Conservation (phyloP, 179 eudicot genomes). For the Gypsophila paniculata region DNA sequence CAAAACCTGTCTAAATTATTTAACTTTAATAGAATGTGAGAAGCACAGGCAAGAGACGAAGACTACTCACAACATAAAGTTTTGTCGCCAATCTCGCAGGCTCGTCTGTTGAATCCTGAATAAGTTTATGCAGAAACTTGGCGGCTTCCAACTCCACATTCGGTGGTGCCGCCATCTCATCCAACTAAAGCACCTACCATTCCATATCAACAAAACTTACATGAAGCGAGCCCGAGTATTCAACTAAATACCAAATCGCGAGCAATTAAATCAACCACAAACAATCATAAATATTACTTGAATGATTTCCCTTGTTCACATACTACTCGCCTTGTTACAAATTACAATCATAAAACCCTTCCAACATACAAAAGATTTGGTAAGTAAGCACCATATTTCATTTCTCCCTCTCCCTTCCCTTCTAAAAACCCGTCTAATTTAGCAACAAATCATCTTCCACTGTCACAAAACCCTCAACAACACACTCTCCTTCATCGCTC, state of each 20-base stretch:
- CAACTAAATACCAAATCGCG: not conserved
- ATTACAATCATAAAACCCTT: too few species aligned
- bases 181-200: constrained; percentile 1
- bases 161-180: constrained; percentile 56
- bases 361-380: too few species aligned
- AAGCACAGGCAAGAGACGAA: not conserved
- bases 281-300: not conserved
- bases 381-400: too few species aligned
- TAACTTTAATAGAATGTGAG: not conserved
- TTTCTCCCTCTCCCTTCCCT: too few species aligned
- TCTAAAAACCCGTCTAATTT: not conserved
- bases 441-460: not conserved
- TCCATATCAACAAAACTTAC: not conserved
- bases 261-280: not conserved
- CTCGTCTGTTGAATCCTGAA: constrained; percentile 92
- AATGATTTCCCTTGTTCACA: too few species aligned
- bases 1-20: not conserved
- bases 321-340: too few species aligned
- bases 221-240: not conserved
- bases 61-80: constrained; percentile 70
- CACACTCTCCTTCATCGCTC: too few species aligned
- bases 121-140: constrained; percentile 89
- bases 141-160: constrained; percentile 97
- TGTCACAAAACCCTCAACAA: not conserved
- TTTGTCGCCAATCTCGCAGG: constrained; percentile 90